Evolutionary conservation across 2,329 filamentous ascomycete species (phyloP), one percentile per base, ranked within the genome.

Genomic region (Coniochaeta ligniaria): DNA sequence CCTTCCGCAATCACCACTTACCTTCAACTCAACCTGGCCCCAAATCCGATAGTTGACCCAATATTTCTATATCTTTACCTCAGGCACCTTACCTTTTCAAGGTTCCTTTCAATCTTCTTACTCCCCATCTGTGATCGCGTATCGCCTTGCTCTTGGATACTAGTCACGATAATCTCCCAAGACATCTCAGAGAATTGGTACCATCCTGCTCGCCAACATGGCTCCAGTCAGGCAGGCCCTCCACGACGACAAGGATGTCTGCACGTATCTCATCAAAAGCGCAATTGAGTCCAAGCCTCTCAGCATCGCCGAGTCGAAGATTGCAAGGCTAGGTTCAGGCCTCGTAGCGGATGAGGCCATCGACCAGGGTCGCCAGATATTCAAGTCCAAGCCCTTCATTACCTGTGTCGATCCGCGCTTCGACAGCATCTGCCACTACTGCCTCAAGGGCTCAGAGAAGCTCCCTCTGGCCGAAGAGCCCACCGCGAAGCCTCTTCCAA

Each of bases 351-450:
- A 38, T 2, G 58, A 56, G 9, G 58, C 59, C 14, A 61, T 71
- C 33, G 54, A 61, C 0, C 61, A 62, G 22, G 67, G 68, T 33
- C 54, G 61, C 24, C 69, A 72, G 41, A 68, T 72, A n/a, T 71
- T 68, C 59, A 63, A 61, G 4, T 65, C 65, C 0, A 26, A 57
- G 1, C 66, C 68, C 2, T 17, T 67, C 8, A 55, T 70, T 50
- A 41, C 56, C 5, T 63, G 62, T 47, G 17, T 66, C 31, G 63
- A 69, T n/a, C 28, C 61, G 8, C 47, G 41, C 26, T 58, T 63
- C 35, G 12, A 45, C 1, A 55, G 61, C 2, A 57, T 69, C 22
- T 73, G 71, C 61, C 67, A 71, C 43, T 65, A 64, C 58, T 73
- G 71, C 60, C 65, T 69, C 55, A 28, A 61, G 20, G 66, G 67